Evolutionary conservation across 768 basidiomycete genomes (phyloP).

Genomic region (Gloeostereum incarnatum): DNA sequence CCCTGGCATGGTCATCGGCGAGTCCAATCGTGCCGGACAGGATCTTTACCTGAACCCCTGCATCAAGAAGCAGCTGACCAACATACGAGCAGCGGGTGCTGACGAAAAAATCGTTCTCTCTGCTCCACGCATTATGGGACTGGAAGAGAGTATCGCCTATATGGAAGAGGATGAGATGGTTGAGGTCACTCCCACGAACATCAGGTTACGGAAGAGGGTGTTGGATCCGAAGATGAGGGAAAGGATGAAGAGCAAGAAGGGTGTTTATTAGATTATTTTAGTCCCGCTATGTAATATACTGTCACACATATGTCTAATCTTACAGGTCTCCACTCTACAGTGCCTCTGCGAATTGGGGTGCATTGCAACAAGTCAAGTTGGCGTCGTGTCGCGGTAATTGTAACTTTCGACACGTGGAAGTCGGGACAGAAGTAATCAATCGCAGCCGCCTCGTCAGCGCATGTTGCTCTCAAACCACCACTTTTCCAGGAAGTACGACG

Average conservation of each 20-base stretch:
- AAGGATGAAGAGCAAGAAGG: slow-evolving; percentile 13
- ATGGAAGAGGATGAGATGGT: slow-evolving; percentile 42
- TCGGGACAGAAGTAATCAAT: too few relatives aligned
- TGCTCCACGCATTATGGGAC: slow-evolving; percentile 30
- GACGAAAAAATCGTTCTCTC: slow-evolving; percentile 42
- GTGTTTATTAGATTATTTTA: too few relatives aligned
- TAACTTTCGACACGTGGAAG: too few relatives aligned
- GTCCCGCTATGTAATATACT: too few relatives aligned
- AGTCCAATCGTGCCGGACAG: slow-evolving; percentile 33
- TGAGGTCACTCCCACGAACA: slow-evolving; percentile 32
- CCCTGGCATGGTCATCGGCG: slow-evolving; percentile 43
- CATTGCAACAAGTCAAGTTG: too few relatives aligned
- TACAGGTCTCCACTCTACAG: too few relatives aligned
- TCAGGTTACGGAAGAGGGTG: slow-evolving; percentile 33
- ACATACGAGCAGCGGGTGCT: slow-evolving; percentile 36
- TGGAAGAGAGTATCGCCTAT: slow-evolving; percentile 38
- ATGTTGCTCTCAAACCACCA: too few relatives aligned
- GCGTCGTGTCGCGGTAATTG: too few relatives aligned
- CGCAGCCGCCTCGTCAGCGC: too few relatives aligned
- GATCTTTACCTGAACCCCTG: slow-evolving; percentile 40
- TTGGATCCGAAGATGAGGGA: slow-evolving; percentile 24
- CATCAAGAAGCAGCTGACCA: slow-evolving; percentile 39
- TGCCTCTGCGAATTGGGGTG: too few relatives aligned
- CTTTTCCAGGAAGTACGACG: too few relatives aligned
- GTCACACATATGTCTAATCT: too few relatives aligned